Evolutionary conservation across 495 filamentous ascomycete species (phyloP).

Genomic region (Corynascus novoguineensis): DNA sequence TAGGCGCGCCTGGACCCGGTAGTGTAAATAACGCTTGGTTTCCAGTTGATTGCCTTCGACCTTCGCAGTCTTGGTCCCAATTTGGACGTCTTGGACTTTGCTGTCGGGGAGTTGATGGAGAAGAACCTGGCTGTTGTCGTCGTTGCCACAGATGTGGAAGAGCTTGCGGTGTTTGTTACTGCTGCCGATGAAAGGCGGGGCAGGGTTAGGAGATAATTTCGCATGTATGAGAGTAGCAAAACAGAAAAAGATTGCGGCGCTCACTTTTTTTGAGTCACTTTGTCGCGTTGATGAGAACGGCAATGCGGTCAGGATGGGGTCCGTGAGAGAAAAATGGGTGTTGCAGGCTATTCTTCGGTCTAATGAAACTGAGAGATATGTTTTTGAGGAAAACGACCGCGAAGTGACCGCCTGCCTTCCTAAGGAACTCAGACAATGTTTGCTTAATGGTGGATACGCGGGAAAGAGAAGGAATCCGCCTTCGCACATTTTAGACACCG

Average conservation of each 20-base stretch:
- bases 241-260: not conserved
- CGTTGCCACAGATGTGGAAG: not conserved
- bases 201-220: not conserved
- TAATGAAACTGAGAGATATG: not conserved
- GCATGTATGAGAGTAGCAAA: not conserved
- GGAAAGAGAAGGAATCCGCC: no score
- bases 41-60: no score
- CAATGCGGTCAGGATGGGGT: not conserved
- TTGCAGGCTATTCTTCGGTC: constrained; percentile 1
- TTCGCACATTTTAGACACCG: no score
- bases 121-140: not conserved
- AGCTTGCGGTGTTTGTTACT: not conserved
- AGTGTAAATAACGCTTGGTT: no score
- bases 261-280: not conserved
- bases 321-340: not conserved
- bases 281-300: not conserved
- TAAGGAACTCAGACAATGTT: no score
- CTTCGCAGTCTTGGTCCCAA: no score
- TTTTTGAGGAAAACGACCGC: no score
- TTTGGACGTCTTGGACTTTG: no score
- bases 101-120: no score
- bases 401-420: no score
- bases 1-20: no score
- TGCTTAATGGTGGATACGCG: no score
- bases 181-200: not conserved